A percentile compares a stretch with the other conserved stretches of the same genome.
phyloP scores from a whole-genome alignment of 2,329 filamentous ascomycete genomes.

The Colletotrichum musicola region DNA sequence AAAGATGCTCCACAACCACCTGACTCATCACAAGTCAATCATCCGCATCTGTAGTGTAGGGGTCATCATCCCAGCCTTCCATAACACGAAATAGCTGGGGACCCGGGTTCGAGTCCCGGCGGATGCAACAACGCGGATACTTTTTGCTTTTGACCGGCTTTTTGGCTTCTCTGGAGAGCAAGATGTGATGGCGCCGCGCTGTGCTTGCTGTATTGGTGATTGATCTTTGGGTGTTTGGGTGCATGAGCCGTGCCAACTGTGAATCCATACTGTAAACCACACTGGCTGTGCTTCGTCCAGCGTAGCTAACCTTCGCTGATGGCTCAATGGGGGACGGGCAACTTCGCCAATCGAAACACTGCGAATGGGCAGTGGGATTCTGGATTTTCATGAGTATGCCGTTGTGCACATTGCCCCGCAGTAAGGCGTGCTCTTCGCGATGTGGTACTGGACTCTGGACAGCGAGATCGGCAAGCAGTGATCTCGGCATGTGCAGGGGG shows the following conservation, averaged over 20 bases:
- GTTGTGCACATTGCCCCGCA: conserved; percentile 36
- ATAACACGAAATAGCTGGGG: neutral
- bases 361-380: neutral
- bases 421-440: conserved; percentile 38
- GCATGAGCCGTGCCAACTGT: too few species aligned
- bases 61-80: conserved; percentile 12
- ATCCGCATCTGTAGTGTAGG: conserved; percentile 4
- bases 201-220: too few species aligned
- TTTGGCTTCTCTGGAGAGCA: too few species aligned
- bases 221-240: too few species aligned
- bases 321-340: too few species aligned
- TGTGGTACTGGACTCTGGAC: neutral
- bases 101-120: neutral
- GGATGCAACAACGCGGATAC: neutral
- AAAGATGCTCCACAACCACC: neutral
- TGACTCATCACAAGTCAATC: neutral
- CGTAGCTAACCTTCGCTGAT: too few species aligned
- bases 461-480: neutral
- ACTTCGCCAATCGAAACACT: neutral
- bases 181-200: too few species aligned
- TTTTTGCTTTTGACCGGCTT: neutral
- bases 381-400: neutral
- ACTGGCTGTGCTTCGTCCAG: too few species aligned
- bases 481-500: neutral
- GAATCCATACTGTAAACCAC: too few species aligned